Evolutionary conservation across 2,329 filamentous ascomycete species (phyloP).

Genomic region (Fusarium paranaense): DNA sequence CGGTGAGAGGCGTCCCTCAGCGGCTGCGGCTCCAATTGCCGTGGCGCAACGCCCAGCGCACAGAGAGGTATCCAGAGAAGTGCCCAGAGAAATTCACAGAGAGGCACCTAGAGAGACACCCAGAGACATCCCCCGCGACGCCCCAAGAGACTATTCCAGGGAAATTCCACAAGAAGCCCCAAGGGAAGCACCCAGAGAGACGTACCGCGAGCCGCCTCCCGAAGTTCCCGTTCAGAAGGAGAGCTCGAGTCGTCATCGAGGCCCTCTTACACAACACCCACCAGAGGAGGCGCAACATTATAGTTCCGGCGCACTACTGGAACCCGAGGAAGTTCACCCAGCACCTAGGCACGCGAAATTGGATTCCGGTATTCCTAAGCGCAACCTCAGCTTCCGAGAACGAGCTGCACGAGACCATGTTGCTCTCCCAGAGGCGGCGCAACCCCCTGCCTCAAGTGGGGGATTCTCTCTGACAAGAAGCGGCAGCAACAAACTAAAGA

Average conservation of each 20-base stretch:
- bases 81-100: conserved; percentile 5
- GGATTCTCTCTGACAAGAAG: conserved; percentile 57
- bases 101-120: conserved; percentile 21
- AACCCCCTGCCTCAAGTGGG: conserved; percentile 41
- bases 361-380: conserved; percentile 57
- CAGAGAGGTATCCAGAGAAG: conserved; percentile 29
- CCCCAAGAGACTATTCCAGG: conserved; percentile 17
- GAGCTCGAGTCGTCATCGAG: conserved; percentile 30
- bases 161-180: conserved; percentile 25
- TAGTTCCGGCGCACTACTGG: conserved; percentile 36
- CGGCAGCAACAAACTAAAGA: conserved; percentile 70
- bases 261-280: conserved; percentile 34
- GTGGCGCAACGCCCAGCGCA: conserved; percentile 23
- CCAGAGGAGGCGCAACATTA: conserved; percentile 35
- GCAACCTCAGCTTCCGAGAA: conserved; percentile 72
- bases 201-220: conserved; percentile 27
- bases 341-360: conserved; percentile 33
- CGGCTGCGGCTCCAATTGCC: conserved; percentile 21
- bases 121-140: conserved; percentile 13
- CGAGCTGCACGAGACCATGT: conserved; percentile 61
- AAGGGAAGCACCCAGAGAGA: conserved; percentile 23
- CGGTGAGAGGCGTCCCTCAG: conserved; percentile 31
- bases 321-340: conserved; percentile 29
- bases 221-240: conserved; percentile 34
- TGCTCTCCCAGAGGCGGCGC: conserved; percentile 44